Conservation (phyloP, 257 asterid species). For the Capsicum chinense region DNA sequence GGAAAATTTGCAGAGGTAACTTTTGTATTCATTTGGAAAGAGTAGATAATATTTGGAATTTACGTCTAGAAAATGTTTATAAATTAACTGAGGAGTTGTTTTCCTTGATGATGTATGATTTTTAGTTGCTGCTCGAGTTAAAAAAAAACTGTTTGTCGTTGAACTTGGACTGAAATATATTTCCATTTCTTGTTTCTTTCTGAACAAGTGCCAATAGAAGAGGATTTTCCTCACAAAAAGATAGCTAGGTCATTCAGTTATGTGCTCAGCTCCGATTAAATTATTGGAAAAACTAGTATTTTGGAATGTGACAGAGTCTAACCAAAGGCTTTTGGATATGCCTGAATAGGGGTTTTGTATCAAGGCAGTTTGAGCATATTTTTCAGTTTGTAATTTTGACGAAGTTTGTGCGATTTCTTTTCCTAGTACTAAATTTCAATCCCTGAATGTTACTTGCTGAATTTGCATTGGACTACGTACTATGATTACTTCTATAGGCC, state of each 20-base stretch:
- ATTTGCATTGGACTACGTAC: neutral
- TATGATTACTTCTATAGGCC: neutral
- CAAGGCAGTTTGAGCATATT: neutral
- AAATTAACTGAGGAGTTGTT: constrained; percentile 3
- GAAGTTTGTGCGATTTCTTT: neutral
- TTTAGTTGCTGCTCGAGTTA: neutral
- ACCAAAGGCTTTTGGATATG: neutral
- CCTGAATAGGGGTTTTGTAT: neutral
- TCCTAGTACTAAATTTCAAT: neutral
- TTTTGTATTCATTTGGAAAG: constrained; percentile 14
- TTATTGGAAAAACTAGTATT: constrained; percentile 6
- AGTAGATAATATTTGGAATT: neutral
- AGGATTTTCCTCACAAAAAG: neutral
- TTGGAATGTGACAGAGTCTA: neutral
- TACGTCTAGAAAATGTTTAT: neutral
- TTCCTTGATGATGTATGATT: neutral
- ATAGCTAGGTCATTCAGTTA: neutral
- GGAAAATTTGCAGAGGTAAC: constrained; percentile 82
- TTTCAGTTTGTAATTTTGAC: neutral
- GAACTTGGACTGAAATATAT: neutral
- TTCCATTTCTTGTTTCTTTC: neutral
- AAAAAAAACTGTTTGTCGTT: neutral
- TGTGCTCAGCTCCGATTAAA: neutral
- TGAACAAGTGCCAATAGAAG: neutral
- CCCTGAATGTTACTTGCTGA: neutral